Conservation (phyloP, 2,329 filamentous ascomycete species). For the Diaporthe vaccinii region DNA sequence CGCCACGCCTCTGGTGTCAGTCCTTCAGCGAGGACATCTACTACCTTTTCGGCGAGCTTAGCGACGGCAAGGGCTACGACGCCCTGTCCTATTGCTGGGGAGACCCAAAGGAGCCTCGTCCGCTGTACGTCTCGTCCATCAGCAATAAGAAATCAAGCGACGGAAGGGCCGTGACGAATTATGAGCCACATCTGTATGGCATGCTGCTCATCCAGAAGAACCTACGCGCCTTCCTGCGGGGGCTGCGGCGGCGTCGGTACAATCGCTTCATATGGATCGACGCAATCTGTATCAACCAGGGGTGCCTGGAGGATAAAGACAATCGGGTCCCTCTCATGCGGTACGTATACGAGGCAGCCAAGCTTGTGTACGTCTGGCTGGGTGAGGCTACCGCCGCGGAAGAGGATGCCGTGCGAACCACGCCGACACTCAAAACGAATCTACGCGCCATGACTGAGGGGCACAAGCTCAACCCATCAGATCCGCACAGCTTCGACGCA, state of each 20-base stretch:
- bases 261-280: neutral
- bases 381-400: neutral
- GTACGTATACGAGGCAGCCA: neutral
- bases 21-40: neutral
- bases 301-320: neutral
- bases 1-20: neutral
- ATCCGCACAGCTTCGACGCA: neutral
- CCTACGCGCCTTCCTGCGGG: neutral
- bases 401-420: neutral
- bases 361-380: neutral
- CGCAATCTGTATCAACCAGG: neutral
- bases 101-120: neutral
- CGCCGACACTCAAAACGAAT: neutral
- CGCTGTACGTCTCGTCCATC: neutral
- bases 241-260: neutral
- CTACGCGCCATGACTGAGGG: neutral
- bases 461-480: neutral
- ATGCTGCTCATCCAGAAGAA: neutral
- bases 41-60: neutral
- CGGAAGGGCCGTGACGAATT: neutral
- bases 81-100: neutral
- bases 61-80: neutral
- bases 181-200: neutral
- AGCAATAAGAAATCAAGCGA: neutral
- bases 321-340: neutral